These are phyloP conservation scores for Ascochyta clinopodiicola DNA, from an alignment of 2,329 filamentous ascomycete genomes.

Conservation along the genomic window DNA sequence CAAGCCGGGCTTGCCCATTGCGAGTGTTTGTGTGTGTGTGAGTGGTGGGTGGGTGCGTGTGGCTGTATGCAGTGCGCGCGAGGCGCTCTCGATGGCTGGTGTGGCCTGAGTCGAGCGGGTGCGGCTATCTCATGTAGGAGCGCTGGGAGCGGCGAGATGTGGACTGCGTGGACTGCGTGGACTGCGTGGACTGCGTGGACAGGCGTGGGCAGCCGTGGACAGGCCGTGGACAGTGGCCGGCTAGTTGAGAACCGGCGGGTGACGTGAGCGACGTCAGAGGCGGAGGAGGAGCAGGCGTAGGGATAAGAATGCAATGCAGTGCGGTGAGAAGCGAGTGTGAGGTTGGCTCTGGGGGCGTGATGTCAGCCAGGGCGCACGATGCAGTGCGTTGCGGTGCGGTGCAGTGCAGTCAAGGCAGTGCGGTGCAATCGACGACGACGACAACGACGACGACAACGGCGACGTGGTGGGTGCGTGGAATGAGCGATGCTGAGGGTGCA, in stretches of 20 bases:
- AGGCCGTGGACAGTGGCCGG: slow-evolving; percentile 1
- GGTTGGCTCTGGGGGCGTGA: neutral
- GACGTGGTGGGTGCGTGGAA: neutral
- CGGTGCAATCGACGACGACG: no score
- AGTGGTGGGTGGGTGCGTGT: neutral
- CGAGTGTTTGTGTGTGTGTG: slow-evolving; percentile 7
- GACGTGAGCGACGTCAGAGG: neutral
- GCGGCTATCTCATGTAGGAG: slow-evolving; percentile 26
- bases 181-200: neutral
- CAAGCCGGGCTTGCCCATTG: slow-evolving; percentile 43
- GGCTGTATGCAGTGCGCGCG: slow-evolving; percentile 8
- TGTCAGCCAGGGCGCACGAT: no score
- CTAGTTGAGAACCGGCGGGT: neutral
- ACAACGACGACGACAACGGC: neutral
- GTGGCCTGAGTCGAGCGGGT: slow-evolving; percentile 25
- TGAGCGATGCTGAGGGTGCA: neutral
- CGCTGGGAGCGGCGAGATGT: slow-evolving; percentile 7
- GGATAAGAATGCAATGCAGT: neutral
- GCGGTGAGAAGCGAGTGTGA: slow-evolving; percentile 13
- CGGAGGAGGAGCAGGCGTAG: slow-evolving; percentile 2
- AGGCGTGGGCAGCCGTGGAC: slow-evolving; percentile 1
- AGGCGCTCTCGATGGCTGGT: slow-evolving; percentile 24
- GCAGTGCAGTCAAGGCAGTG: neutral
- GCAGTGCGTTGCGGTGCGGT: neutral
- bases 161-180: neutral